phyloP scores from a whole-genome alignment of 345 rosid species.

The Gossypium rotundifolium region DNA sequence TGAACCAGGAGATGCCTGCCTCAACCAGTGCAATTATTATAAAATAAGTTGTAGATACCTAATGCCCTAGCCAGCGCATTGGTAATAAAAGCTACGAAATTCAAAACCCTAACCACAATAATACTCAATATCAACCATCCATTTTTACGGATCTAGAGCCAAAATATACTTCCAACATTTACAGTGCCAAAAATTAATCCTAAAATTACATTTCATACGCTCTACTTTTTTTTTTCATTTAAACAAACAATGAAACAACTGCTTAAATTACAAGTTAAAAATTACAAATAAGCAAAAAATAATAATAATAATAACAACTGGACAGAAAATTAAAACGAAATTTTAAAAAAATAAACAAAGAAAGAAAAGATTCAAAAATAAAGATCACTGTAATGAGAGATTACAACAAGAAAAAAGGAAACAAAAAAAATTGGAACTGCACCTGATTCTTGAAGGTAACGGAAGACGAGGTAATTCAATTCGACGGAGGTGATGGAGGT shows the following conservation, averaged over 20 bases:
- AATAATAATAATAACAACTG: constrained; percentile 14
- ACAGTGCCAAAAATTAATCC: background rate
- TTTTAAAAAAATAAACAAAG: no score
- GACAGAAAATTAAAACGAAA: background rate
- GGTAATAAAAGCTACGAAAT: background rate
- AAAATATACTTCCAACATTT: background rate
- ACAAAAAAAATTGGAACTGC: background rate
- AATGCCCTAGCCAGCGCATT: background rate
- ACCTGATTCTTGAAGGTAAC: constrained; percentile 97
- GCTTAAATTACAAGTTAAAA: background rate
- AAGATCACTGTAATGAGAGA: background rate
- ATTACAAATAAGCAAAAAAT: background rate
- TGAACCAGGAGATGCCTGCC: background rate
- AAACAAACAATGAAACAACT: background rate
- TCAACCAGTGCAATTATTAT: constrained; percentile 1
- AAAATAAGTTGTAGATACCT: background rate
- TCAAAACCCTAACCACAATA: constrained; percentile 3
- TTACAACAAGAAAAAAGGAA: background rate
- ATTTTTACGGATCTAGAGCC: constrained; percentile 14
- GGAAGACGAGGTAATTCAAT: constrained; percentile 83
- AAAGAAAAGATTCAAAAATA: background rate
- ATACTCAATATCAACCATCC: background rate
- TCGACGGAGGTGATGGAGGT: constrained; percentile 71
- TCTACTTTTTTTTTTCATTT: background rate
- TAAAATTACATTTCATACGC: background rate